These are phyloP conservation scores for Myriosclerotinia scirpicola DNA, from an alignment of 2,329 filamentous ascomycete species.

Conservation along the genomic window DNA sequence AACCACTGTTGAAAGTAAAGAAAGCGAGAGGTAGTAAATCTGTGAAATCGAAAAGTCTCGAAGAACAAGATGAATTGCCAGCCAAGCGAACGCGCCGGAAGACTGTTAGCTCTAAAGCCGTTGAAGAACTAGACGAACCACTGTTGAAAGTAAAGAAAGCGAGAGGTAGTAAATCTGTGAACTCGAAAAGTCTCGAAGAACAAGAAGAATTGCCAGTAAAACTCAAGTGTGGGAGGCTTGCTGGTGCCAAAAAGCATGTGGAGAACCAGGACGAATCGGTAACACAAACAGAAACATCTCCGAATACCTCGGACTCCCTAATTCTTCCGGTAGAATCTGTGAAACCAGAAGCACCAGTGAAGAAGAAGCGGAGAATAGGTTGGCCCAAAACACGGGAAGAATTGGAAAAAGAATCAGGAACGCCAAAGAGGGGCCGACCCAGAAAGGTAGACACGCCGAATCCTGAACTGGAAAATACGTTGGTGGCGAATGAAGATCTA, in stretches of 20 bases:
- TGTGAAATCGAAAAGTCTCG: neutral
- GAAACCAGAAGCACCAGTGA: neutral
- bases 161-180: neutral
- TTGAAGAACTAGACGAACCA: neutral
- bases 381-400: neutral
- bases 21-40: neutral
- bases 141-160: neutral
- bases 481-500: neutral
- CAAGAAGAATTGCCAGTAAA: neutral
- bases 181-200: neutral
- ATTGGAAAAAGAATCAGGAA: neutral
- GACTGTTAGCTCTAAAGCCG: neutral
- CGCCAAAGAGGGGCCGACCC: neutral
- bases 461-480: neutral
- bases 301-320: neutral
- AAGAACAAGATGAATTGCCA: conserved; percentile 1
- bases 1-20: neutral
- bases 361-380: neutral
- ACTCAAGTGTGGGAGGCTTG: neutral
- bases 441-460: neutral
- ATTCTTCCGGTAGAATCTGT: neutral
- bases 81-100: conserved; percentile 7
- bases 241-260: neutral
- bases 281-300: neutral
- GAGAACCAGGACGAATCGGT: neutral